These are phyloP conservation scores for Alternaria incomplexa DNA, from an alignment of 2,329 filamentous ascomycete genomes.

Conservation along the genomic window DNA sequence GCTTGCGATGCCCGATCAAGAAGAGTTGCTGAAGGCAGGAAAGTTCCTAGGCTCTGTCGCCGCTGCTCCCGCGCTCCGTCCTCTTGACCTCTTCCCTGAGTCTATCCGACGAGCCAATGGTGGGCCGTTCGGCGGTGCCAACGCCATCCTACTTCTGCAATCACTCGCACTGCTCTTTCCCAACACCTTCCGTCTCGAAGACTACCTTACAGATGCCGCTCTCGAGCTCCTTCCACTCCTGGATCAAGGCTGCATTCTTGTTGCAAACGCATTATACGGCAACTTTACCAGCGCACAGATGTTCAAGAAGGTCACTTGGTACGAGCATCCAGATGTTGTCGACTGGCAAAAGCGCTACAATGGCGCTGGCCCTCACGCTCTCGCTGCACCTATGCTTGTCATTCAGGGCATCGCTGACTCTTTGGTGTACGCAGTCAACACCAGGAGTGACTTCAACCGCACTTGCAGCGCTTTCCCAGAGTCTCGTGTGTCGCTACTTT, in stretches of 20 bases:
- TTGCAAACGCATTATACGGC: not conserved
- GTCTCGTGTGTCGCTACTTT: not conserved
- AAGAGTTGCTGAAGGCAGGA: not conserved
- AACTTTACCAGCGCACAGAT: not conserved
- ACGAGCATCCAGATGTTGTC: not conserved
- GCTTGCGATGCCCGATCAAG: not conserved
- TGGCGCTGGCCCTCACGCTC: not conserved
- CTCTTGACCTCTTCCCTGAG: not conserved
- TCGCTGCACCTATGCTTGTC: not conserved
- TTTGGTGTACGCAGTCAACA: not conserved
- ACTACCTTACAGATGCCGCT: not conserved
- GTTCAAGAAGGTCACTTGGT: not conserved
- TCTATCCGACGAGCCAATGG: not conserved
- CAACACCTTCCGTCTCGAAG: not conserved
- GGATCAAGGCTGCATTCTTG: not conserved
- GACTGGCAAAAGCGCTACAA: not conserved
- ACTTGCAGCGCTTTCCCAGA: not conserved
- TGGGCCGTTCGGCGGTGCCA: not conserved
- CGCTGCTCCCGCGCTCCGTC: not conserved
- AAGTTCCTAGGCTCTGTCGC: not conserved
- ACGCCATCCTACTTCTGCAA: not conserved
- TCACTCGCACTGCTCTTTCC: not conserved
- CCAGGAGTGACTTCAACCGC: not conserved
- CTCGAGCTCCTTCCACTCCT: not conserved
- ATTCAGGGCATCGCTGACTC: not conserved